Percentiles rank a stretch among this genome's conserved stretches.
Conservation (phyloP, 495 filamentous ascomycete species). For the Corynascus novoguineensis region DNA sequence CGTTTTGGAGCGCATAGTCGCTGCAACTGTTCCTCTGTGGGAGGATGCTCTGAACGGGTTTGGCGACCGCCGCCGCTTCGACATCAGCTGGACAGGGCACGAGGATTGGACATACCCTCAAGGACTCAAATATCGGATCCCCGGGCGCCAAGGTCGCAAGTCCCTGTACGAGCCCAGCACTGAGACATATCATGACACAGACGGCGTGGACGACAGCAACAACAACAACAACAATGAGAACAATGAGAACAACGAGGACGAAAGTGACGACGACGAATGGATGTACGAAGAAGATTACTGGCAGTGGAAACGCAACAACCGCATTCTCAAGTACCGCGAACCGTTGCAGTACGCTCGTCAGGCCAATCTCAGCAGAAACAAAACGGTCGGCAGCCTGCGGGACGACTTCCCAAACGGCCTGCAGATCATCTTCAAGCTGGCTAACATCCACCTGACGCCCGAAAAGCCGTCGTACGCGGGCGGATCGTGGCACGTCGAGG, state of each 20-base stretch:
- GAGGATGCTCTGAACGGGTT: conserved; percentile 29
- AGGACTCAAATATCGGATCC: conserved; percentile 16
- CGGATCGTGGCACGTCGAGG: conserved; percentile 46
- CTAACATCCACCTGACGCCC: conserved; percentile 56
- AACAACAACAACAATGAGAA: too few relatives aligned
- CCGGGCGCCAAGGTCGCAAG: conserved; percentile 8
- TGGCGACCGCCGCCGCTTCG: conserved; percentile 15
- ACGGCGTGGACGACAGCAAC: not conserved
- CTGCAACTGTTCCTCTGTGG: conserved; percentile 47
- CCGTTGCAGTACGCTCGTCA: conserved; percentile 11
- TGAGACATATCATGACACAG: not conserved
- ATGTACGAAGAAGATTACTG: conserved; percentile 8
- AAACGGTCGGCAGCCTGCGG: not conserved
- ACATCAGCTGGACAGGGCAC: not conserved
- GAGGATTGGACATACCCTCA: conserved; percentile 15
- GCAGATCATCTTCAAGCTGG: conserved; percentile 60
- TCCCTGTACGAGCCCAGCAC: conserved; percentile 9
- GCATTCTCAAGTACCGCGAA: conserved; percentile 23
- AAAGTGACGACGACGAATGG: conserved; percentile 13
- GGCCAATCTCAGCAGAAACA: conserved; percentile 1
- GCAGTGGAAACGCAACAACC: conserved; percentile 9
- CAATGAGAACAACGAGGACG: not conserved
- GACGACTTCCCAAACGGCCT: conserved; percentile 27
- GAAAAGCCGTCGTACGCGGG: conserved; percentile 42
- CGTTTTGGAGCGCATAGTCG: conserved; percentile 47